These are phyloP conservation scores for Helenozyma baotianmanensis DNA, from an alignment of 805 yeast species.

Conservation along the genomic window DNA sequence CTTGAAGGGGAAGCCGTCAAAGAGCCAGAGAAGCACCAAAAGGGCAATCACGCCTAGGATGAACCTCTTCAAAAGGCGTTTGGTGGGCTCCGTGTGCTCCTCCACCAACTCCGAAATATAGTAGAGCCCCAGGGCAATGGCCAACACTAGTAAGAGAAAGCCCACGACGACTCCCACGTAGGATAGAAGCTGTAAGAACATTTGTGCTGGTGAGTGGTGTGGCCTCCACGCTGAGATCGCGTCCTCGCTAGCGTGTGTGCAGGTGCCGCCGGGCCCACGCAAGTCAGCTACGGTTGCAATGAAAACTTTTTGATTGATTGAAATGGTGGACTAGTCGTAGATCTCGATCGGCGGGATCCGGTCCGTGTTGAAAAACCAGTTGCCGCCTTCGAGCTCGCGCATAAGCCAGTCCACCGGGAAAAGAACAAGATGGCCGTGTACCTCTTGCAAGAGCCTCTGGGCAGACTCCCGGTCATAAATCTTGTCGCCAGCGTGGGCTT, in stretches of 20 bases:
- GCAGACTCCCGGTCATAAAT: conserved; percentile 74
- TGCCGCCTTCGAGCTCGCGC: conserved; percentile 81
- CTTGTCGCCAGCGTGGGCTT: conserved; percentile 37
- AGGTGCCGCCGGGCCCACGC: too few species aligned
- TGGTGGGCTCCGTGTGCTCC: conserved; percentile 85
- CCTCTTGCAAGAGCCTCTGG: conserved; percentile 60
- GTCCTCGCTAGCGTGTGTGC: too few species aligned
- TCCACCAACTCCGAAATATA: conserved; percentile 90
- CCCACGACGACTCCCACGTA: conserved; percentile 36
- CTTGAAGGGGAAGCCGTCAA: conserved; percentile 77
- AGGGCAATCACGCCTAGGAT: conserved; percentile 58
- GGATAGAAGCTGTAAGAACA: conserved; percentile 39
- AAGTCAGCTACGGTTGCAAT: too few species aligned
- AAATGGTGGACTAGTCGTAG: conserved; percentile 37
- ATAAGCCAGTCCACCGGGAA: conserved; percentile 91
- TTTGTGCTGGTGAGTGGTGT: too few species aligned
- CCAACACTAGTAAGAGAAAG: conserved; percentile 35
- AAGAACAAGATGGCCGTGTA: conserved; percentile 84
- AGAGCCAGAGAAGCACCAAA: conserved; percentile 53
- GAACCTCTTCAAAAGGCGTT: conserved; percentile 56
- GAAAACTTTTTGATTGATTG: too few species aligned
- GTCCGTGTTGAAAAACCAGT: conserved; percentile 94
- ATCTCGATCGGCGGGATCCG: conserved; percentile 94
- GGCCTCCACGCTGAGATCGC: too few species aligned
- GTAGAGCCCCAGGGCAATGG: conserved; percentile 87